phyloP scores from a whole-genome alignment of 1,284 basidiomycete species.

The Malassezia dermatis region DNA sequence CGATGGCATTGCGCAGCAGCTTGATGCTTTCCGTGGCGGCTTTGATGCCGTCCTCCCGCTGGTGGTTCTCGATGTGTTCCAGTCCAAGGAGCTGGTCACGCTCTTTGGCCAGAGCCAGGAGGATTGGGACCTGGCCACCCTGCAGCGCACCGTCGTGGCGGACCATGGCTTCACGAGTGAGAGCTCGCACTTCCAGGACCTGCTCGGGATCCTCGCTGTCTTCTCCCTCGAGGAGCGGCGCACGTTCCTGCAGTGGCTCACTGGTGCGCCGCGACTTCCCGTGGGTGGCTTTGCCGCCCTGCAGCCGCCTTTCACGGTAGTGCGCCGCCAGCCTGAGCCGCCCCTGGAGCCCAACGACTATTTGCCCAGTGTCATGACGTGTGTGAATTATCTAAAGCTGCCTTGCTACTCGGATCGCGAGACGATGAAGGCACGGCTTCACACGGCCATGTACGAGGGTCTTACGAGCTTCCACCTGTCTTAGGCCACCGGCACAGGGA shows the following conservation, averaged over 20 bases:
- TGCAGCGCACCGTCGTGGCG: slow-evolving; percentile 81
- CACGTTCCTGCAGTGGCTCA: slow-evolving; percentile 90
- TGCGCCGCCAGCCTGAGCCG: slow-evolving; percentile 87
- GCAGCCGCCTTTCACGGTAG: slow-evolving; percentile 87
- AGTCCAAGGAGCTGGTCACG: slow-evolving; percentile 82
- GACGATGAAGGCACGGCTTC: slow-evolving; percentile 33
- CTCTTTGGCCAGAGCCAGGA: slow-evolving; percentile 89
- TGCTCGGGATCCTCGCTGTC: slow-evolving; percentile 74
- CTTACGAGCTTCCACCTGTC: slow-evolving; percentile 44
- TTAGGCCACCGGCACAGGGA: slow-evolving; percentile 19
- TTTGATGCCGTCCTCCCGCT: slow-evolving; percentile 76
- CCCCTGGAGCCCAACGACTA: slow-evolving; percentile 72
- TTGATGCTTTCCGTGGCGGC: slow-evolving; percentile 48
- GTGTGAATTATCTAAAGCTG: slow-evolving; percentile 60
- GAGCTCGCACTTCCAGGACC: slow-evolving; percentile 73
- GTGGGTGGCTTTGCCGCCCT: slow-evolving; percentile 94
- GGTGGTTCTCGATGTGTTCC: slow-evolving; percentile 76
- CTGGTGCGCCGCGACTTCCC: slow-evolving; percentile 60
- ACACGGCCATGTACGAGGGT: slow-evolving; percentile 42
- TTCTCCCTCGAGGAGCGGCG: slow-evolving; percentile 67
- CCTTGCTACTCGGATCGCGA: slow-evolving; percentile 38
- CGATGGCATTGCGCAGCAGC: slow-evolving; percentile 21
- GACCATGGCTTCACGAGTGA: slow-evolving; percentile 97
- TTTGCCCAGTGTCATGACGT: slow-evolving; percentile 95
- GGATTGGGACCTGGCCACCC: slow-evolving; percentile 55